phyloP scores from a whole-genome alignment of 495 filamentous ascomycete genomes.

The Bacidia rubella region DNA sequence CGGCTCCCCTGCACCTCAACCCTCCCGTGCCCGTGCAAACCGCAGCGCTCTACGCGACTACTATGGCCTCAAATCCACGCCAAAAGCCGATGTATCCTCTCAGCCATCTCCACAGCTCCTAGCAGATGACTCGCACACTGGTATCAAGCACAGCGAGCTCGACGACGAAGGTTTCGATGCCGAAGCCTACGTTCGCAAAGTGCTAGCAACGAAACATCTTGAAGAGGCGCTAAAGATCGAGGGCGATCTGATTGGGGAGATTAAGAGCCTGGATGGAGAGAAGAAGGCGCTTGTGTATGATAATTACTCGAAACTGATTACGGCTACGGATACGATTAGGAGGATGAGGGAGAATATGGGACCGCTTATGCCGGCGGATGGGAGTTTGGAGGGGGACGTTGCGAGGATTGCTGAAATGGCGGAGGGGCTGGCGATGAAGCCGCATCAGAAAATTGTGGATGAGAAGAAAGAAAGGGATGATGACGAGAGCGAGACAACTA shows the following conservation, averaged over 20 bases:
- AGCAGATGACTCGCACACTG: slow-evolving; percentile 5
- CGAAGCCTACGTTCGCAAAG: slow-evolving; percentile 10
- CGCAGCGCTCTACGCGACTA: slow-evolving; percentile 85
- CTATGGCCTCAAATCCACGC: slow-evolving; percentile 65
- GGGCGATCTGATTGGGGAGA: slow-evolving; percentile 55
- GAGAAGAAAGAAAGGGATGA: slow-evolving; percentile 22
- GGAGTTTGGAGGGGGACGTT: slow-evolving; percentile 64
- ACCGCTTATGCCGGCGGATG: slow-evolving; percentile 52
- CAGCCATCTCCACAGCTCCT: slow-evolving; percentile 24
- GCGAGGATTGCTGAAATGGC: slow-evolving; percentile 71
- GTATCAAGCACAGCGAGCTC: slow-evolving; percentile 25
- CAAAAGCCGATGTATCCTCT: slow-evolving; percentile 18
- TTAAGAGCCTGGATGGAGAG: slow-evolving; percentile 82
- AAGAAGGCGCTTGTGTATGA: slow-evolving; percentile 95
- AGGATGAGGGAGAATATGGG: slow-evolving; percentile 70
- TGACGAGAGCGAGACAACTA: slow-evolving; percentile 23
- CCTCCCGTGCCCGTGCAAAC: slow-evolving; percentile 40
- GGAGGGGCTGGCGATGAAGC: slow-evolving; percentile 40
- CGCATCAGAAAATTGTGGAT: slow-evolving; percentile 33
- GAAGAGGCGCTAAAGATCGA: slow-evolving; percentile 51
- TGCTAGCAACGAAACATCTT: slow-evolving; percentile 23
- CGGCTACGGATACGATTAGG: slow-evolving; percentile 87
- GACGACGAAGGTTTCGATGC: slow-evolving; percentile 32
- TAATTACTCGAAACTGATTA: slow-evolving; percentile 92
- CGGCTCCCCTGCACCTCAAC: slow-evolving; percentile 31